phyloP scores from a whole-genome alignment of 2,329 filamentous ascomycete genomes.

The Cordyceps farinosa region DNA sequence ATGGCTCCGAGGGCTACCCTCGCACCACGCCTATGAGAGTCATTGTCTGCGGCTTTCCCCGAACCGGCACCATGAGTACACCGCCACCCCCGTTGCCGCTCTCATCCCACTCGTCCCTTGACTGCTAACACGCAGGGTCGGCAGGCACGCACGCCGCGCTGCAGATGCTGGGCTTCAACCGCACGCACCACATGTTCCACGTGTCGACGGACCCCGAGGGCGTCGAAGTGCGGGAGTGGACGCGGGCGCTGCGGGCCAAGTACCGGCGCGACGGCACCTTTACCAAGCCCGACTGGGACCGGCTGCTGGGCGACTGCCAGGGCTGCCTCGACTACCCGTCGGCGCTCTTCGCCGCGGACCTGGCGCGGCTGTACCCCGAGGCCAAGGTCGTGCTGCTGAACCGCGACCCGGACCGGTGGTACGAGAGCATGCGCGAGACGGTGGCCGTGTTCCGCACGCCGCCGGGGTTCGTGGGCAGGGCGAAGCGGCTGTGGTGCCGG shows the following conservation, averaged over 20 bases:
- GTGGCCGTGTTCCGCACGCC: constrained; percentile 10
- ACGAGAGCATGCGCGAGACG: constrained; percentile 23
- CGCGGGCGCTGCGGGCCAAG: constrained; percentile 14
- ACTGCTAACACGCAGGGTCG: neutral
- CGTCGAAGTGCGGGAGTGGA: constrained; percentile 13
- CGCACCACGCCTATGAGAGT: constrained; percentile 14
- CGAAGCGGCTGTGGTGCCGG: constrained; percentile 27
- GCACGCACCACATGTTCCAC: constrained; percentile 19
- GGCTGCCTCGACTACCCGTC: constrained; percentile 21
- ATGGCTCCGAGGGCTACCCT: constrained; percentile 18
- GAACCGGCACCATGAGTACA: constrained; percentile 16
- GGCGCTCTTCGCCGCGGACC: constrained; percentile 20
- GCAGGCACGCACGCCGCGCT: constrained; percentile 16
- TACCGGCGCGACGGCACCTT: constrained; percentile 9
- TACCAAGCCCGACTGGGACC: constrained; percentile 19
- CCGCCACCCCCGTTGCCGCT: neutral
- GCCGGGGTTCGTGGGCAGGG: constrained; percentile 17
- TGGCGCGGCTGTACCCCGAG: constrained; percentile 21
- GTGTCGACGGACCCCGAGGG: neutral
- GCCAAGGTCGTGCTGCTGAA: constrained; percentile 22
- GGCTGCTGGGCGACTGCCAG: constrained; percentile 21
- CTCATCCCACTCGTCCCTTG: neutral
- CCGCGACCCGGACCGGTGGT: constrained; percentile 21
- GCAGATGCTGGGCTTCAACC: constrained; percentile 20
- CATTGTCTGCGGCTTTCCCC: constrained; percentile 16